A percentile compares a stretch with the other conserved stretches of the same genome.
Conservation (phyloP, 1,139 yeast species). For the Insectozyma bohioensis region DNA sequence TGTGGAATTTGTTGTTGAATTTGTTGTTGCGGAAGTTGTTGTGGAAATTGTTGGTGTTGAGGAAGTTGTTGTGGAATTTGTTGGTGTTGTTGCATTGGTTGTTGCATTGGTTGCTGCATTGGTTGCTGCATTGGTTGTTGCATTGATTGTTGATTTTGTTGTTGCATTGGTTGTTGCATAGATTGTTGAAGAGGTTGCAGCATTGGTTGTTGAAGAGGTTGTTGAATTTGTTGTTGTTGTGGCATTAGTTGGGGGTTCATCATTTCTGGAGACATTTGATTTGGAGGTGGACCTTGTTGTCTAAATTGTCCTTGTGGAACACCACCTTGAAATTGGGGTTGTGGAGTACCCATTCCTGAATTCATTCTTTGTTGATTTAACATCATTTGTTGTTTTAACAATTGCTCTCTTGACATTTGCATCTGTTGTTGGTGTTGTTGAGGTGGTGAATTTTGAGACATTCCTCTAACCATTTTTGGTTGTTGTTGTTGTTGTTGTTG, state of each 20-base stretch:
- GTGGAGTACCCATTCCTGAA: conserved; percentile 1
- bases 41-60: conserved; percentile 1
- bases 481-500: conserved; percentile 5
- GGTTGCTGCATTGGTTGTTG: conserved; percentile 5
- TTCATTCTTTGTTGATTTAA: conserved; percentile 12
- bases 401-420: conserved; percentile 10
- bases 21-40: conserved; percentile 13
- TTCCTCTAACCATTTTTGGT: conserved; percentile 17
- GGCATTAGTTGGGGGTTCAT: conserved; percentile 6
- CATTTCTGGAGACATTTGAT: too few relatives aligned
- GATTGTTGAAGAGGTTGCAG: too few relatives aligned
- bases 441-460: conserved; percentile 30
- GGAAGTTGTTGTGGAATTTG: conserved; percentile 4
- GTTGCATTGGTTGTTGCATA: conserved; percentile 4
- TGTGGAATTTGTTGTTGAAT: conserved; percentile 26
- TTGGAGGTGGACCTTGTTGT: too few relatives aligned
- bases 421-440: conserved; percentile 16
- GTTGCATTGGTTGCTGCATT: too few relatives aligned
- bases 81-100: conserved; percentile 3
- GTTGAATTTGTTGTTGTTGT: conserved; percentile 4
- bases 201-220: conserved; percentile 6
- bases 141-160: conserved; percentile 1
- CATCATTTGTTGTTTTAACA: conserved; percentile 13
- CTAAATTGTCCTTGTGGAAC: too few relatives aligned
- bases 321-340: conserved; percentile 1